These are phyloP conservation scores for Suillus spraguei DNA, from an alignment of 768 basidiomycete genomes.

Conservation along the genomic window DNA sequence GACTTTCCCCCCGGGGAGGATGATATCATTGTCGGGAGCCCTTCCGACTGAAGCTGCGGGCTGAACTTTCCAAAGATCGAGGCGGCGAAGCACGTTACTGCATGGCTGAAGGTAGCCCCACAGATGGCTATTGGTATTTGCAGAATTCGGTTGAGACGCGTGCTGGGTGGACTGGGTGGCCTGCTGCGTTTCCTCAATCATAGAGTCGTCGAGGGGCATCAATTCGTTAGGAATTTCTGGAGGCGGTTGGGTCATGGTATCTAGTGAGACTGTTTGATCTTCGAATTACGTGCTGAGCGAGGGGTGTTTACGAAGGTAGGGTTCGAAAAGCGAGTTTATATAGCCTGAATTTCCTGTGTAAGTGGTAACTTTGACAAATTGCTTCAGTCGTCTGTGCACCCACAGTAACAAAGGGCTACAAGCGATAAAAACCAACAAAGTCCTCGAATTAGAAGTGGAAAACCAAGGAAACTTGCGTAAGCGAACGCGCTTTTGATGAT, in stretches of 20 bases:
- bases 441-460: conserved; percentile 19
- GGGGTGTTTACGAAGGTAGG: background rate
- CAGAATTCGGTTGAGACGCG: conserved; percentile 30
- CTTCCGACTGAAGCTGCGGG: conserved; percentile 59
- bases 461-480: conserved; percentile 11
- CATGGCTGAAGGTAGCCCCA: conserved; percentile 79
- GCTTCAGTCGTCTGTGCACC: conserved; percentile 17
- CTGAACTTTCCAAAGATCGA: conserved; percentile 62
- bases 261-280: conserved; percentile 1
- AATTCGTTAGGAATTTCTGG: conserved; percentile 21
- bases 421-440: conserved; percentile 18
- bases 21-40: conserved; percentile 48
- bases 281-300: background rate
- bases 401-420: conserved; percentile 23
- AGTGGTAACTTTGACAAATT: conserved; percentile 12
- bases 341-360: conserved; percentile 4
- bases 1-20: conserved; percentile 72
- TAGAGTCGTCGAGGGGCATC: conserved; percentile 28
- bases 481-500: conserved; percentile 13
- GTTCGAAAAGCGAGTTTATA: conserved; percentile 4
- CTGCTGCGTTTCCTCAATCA: conserved; percentile 39
- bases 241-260: conserved; percentile 8
- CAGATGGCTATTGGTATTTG: conserved; percentile 39
- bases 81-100: conserved; percentile 48
- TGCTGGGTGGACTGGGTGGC: conserved; percentile 44